Evolutionary conservation across 164 flowering plant species (phyloP), one percentile per base, ranked within the genome.

Genomic region (Piper betle): DNA sequence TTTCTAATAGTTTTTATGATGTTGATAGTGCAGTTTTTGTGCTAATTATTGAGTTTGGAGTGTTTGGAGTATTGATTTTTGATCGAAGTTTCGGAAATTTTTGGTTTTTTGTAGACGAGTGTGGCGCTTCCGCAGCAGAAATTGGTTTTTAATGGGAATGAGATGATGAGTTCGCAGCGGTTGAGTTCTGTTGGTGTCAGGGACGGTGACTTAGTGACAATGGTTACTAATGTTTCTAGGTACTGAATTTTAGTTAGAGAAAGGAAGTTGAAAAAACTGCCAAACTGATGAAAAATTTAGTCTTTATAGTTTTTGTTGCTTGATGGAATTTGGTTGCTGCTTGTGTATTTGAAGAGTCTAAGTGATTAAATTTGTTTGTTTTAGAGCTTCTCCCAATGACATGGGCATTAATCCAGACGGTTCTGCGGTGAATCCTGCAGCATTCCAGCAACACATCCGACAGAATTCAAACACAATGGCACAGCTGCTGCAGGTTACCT

Each of bases 161-260:
- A 86, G 81, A 81, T 90, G 64, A 72, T 65, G 68, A 88, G 88
- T 69, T 56, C 74, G 17, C 88, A 82, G 58, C 80, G 76, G 62
- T 53, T 93, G 76, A 81, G 86, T 65, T 79, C 77, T 16, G 60
- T 86, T 17, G 97, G 95, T 55, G 84, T 93, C 50, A 68, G 64
- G 71, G 88, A 93, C 66, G 96, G 91, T 4, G 99, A 93, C 72
- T 80, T 93, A 72, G 56, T 93, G n/a, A 86, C 82, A 86, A 90
- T 93, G 60, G 75, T 80, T 33, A 65, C 89, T 42, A 69, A 75
- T 43, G 63, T 84, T 12, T 62, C 82, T 52, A 64, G 81, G 85
- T 78, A 68, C 62, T 13, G 33, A 55, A 25, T 39, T 39, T 38
- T 62, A n/a, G 16, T 5, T 16, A 52, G 18, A 37, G 57, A 55